Base-by-base conservation (phyloP, 2,329 filamentous ascomycete species). In the Neoscytalidium dimidiatum region DNA sequence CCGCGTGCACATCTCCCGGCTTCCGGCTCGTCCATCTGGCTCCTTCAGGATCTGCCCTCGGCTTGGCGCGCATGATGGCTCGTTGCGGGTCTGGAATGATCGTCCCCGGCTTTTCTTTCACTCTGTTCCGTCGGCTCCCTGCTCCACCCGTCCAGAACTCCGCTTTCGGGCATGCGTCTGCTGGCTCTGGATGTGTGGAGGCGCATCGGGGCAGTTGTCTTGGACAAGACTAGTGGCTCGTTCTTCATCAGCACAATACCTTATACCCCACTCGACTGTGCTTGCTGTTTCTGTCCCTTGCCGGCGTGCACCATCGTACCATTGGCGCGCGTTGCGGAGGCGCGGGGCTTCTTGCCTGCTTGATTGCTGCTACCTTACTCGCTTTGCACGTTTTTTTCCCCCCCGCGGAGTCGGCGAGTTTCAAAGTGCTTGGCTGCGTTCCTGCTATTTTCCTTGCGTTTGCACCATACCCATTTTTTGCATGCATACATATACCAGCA, bases 401-500 rank as follows among this genome's bases (percentile, higher is more conserved):
- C 14, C 6, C 49, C n/a, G 14, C n/a, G 49, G 28, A 21, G 29
- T 33, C 49, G 17, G n/a, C 48, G 7, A n/a, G 46, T 5, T 38
- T 29, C n/a, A 14, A 3, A n/a, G 13, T 9, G 11, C 51, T 56
- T 26, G 51, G 51, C 51, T 56, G 38, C 31, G 17, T 56, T 57
- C 23, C 13, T 19, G 33, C 8, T 56, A 26, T 11, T 57, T 57
- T 57, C 26, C 48, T 57, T 43, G 31, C 35, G 52, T 41, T 57
- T 13, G 35, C 52, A 57, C 35, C 52, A 57, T 57, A 57, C 52
- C 52, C 52, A 57, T 57, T 26, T 57, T 57, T 57, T 43, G 52
- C 35, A 57, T 57, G 52, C 52, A 57, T 57, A 35, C 33, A 57
- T 57, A 57, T 57, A 57, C 52, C 52, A 57, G 52, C 52, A 57